These are phyloP conservation scores for Centrapalus pauciflorus DNA, from an alignment of 129 eudicot species.

Conservation along the genomic window DNA sequence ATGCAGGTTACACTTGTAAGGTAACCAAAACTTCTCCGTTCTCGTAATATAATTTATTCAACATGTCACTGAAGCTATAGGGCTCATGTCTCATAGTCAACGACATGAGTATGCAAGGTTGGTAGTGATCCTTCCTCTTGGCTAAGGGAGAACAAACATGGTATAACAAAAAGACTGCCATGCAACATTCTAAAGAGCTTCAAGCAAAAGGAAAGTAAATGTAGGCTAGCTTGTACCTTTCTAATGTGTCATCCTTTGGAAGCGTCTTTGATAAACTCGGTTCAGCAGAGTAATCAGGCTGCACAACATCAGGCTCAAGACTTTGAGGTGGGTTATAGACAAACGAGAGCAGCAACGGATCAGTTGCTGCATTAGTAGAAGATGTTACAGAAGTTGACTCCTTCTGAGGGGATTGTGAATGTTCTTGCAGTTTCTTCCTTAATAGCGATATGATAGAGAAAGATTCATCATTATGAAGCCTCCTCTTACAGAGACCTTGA, in stretches of 20 bases:
- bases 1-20: neutral
- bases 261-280: constrained; percentile 27
- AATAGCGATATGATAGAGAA: constrained; percentile 34
- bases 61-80: neutral
- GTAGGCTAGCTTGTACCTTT: constrained; percentile 43
- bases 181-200: neutral
- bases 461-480: constrained; percentile 36
- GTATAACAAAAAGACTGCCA: neutral
- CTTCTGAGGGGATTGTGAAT: constrained; percentile 27
- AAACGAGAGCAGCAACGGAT: constrained; percentile 49
- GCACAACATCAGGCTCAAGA: constrained; percentile 23
- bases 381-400: constrained; percentile 40
- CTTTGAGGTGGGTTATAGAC: constrained; percentile 33
- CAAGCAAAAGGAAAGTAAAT: neutral
- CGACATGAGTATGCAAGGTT: neutral
- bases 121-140: neutral
- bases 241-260: constrained; percentile 20
- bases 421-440: constrained; percentile 53
- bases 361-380: constrained; percentile 44
- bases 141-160: neutral
- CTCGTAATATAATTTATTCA: neutral
- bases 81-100: neutral
- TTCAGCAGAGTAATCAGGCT: constrained; percentile 24
- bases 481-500: constrained; percentile 47
- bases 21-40: too few species aligned